Percentiles rank a stretch among this genome's conserved stretches.
Conservation (phyloP, 306 rosid species). For the Cicer yamashitae region DNA sequence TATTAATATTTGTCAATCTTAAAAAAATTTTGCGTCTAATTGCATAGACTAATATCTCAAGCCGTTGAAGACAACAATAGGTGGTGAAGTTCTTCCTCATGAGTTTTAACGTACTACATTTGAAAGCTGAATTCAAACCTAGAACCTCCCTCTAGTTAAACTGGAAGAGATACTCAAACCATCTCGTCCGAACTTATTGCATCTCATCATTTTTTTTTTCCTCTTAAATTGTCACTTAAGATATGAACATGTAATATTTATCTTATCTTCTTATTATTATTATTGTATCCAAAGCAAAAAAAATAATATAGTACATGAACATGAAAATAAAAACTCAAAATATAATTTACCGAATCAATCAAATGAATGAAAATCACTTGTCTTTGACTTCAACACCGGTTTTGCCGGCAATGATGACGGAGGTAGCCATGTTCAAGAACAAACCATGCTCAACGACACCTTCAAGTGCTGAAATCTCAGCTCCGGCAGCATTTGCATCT, state of each 20-base stretch:
- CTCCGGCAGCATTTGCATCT: conserved; percentile 67
- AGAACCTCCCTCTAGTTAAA: too few species aligned
- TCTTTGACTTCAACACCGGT: conserved; percentile 61
- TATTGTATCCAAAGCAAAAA: neutral
- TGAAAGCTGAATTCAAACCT: too few species aligned
- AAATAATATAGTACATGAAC: neutral
- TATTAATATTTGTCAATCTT: too few species aligned
- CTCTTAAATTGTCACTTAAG: too few species aligned
- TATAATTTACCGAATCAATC: neutral
- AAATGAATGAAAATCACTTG: conserved; percentile 50
- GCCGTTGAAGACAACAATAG: too few species aligned
- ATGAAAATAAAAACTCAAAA: neutral
- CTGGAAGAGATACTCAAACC: too few species aligned
- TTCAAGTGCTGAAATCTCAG: conserved; percentile 70
- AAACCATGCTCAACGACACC: conserved; percentile 90
- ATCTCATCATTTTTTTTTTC: too few species aligned
- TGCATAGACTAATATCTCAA: too few species aligned
- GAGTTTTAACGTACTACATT: too few species aligned
- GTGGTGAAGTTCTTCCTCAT: too few species aligned
- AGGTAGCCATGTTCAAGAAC: conserved; percentile 80
- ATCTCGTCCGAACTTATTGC: too few species aligned
- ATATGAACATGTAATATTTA: neutral
- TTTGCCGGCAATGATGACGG: conserved; percentile 71
- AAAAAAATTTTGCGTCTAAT: too few species aligned
- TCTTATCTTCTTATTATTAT: neutral